Percentiles rank a stretch among this genome's conserved stretches.
Conservation (phyloP, 169 alveolate genomes). For the Eimeria necatrix region DNA sequence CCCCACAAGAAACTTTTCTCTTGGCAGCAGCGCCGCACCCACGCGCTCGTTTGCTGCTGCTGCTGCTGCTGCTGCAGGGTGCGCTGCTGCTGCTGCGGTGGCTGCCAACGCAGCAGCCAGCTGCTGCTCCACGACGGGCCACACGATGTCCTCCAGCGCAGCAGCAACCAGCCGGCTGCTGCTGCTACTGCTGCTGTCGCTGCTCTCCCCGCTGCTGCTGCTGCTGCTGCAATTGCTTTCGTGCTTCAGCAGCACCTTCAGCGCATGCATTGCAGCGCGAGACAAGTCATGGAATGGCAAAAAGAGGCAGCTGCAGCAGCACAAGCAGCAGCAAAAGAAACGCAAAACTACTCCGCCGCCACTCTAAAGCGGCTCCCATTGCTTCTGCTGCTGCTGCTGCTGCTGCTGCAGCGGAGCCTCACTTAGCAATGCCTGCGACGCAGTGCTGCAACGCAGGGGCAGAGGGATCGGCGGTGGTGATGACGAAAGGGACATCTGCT, state of each 20-base stretch:
- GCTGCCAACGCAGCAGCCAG: conserved; percentile 45
- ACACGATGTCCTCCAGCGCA: conserved; percentile 39
- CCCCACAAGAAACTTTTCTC: conserved; percentile 36
- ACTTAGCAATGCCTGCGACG: conserved; percentile 67
- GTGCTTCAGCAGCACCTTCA: conserved; percentile 61
- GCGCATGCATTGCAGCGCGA: conserved; percentile 70
- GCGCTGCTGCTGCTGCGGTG: conserved; percentile 60
- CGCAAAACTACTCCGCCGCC: not conserved
- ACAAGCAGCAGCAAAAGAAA: not conserved
- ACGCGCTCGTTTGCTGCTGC: conserved; percentile 58
- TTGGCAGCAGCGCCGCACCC: conserved; percentile 35
- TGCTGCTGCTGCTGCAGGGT: conserved; percentile 64
- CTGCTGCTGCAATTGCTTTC: not conserved
- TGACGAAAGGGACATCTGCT: conserved; percentile 54
- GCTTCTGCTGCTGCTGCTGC: conserved; percentile 8
- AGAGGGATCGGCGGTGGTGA: not conserved
- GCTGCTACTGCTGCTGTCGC: conserved; percentile 3
- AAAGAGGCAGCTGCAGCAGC: conserved; percentile 58
- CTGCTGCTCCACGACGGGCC: conserved; percentile 58
- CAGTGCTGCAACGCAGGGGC: conserved; percentile 78
- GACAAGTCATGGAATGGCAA: conserved; percentile 45
- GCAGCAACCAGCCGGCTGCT: conserved; percentile 36
- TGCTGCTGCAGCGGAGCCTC: conserved; percentile 30
- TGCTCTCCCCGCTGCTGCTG: conserved; percentile 12
- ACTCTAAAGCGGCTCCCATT: not conserved